Evolutionary conservation across 2,329 filamentous ascomycete genomes (phyloP), one percentile per base, ranked within the genome.

Genomic region (Microdochium nivale): DNA sequence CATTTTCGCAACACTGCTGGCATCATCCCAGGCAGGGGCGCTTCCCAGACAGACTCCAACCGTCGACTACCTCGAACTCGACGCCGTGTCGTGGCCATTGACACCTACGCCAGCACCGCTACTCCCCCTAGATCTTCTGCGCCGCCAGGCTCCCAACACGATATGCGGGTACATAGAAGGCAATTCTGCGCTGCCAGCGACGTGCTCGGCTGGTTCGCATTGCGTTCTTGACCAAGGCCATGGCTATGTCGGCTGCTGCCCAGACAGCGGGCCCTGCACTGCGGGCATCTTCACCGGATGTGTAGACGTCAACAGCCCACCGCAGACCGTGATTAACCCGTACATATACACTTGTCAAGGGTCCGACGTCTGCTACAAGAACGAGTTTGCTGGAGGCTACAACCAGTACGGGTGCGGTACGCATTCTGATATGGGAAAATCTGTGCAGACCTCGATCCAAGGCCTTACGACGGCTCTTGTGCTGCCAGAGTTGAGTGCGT

Each of bases 81-180:
- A 72, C 52, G 70, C 73, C 7, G 54, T 67, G 33, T 62, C 67
- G 33, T 75, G 68, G 62, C 72, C 73, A 33, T 64, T 58, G 3
- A 52, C 59, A 7, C 70, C 73, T 1, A 77, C 77, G 11, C 67
- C 69, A 2, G 62, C 68, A 16, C 73, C 74, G 11, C 53, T 61
- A 3, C 59, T 65, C 48, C 65, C 66, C 43, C 62, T 60, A 40
- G 64, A 68, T 37, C 64, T 74, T 5, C 59, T 62, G 24, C 70
- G 69, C 47, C 70, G 73, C 37, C 70, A 76, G 53, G 60, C 63
- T 25, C 60, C 67, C 50, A 79, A 80, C 63, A 82, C 79, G 16
- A 61, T 83, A 52, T 83, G 80, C 58, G 80, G 80, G 43, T 83
- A 74, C 63, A 70, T 83, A 59, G 75, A 73, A 54, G 79, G 78